Percentiles rank a stretch among this genome's conserved stretches.
phyloP scores from a whole-genome alignment of 2,329 filamentous ascomycete species.

The Penicillium fuscoglaucum region DNA sequence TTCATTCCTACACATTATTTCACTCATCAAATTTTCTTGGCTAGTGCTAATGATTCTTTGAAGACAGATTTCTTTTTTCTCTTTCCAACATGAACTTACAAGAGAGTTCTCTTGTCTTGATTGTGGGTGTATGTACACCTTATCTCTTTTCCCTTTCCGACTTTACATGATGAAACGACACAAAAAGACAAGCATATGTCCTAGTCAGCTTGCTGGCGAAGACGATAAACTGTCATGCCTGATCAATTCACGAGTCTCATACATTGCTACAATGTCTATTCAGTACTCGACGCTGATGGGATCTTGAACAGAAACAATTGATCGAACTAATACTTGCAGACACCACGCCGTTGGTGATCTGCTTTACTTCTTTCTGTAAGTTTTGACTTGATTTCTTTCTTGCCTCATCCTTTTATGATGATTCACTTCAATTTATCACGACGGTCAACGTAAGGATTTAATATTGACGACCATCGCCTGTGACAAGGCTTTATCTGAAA shows the following conservation, averaged over 20 bases:
- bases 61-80: neutral
- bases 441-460: slow-evolving; percentile 79
- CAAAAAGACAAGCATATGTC: slow-evolving; percentile 97
- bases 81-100: neutral
- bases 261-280: slow-evolving; percentile 17
- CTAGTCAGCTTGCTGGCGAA: slow-evolving; percentile 59
- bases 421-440: slow-evolving; percentile 70
- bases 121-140: slow-evolving; percentile 32
- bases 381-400: slow-evolving; percentile 5
- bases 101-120: neutral
- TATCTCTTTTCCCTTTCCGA: slow-evolving; percentile 23
- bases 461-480: slow-evolving; percentile 76
- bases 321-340: slow-evolving; percentile 11
- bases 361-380: slow-evolving; percentile 3
- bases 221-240: slow-evolving; percentile 56
- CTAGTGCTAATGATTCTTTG: slow-evolving; percentile 4
- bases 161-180: slow-evolving; percentile 77
- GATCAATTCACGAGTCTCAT: slow-evolving; percentile 38
- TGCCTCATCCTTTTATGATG: slow-evolving; percentile 59
- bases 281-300: slow-evolving; percentile 32
- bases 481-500: slow-evolving; percentile 64
- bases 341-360: slow-evolving; percentile 3
- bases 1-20: slow-evolving; percentile 6
- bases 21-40: slow-evolving; percentile 6
- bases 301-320: slow-evolving; percentile 21